Base-by-base conservation (phyloP, 2,329 filamentous ascomycete species). In the Teratosphaeria gauchensis region DNA sequence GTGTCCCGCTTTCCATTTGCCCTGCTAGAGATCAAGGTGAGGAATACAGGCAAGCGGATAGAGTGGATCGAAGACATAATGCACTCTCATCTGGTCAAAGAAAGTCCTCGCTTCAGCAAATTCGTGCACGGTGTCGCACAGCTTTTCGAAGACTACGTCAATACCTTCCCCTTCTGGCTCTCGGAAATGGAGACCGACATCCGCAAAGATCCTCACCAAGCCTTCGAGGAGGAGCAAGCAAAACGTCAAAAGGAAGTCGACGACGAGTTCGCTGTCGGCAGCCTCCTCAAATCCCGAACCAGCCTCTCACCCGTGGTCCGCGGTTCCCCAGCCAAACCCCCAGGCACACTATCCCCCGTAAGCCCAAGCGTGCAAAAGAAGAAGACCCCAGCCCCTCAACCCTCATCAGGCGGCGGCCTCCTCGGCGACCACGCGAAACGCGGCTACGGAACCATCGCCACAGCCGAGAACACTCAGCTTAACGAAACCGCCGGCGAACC, bases 111-210 rank as follows among this genome's bases (percentile, higher is more conserved):
- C 55, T 99, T 99, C 76, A 96, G 91, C 68, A 99, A 99, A 73
- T 99, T 97, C 67, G 88, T 95, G 2, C 92, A 99, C 68, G 94
- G 94, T 61, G 86, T 95, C 4, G 92, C 92, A 7, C 86, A 87
- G 46, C 80, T 99, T 1, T 97, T 97, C 66, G 94, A 97, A 68
- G 78, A 99, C 73, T 85, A 96, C 69, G 92, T 99, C 73, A 97
- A 97, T 76, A 92, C 85, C 62, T 85, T 97, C 69, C 94, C 94
- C 14, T 96, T 97, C 77, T 99, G 94, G 94, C 82, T 97, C 35
- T 87, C 87, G 67, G 89, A 95, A 62, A 81, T 97, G 51, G 92
- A 96, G 71, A 89, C 84, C 33, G 94, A 99, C 71, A 99, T 99
- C 70, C 87, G 92, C 65, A 90, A 89, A 71, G 92, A 97, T 71